Conservation (phyloP, 2,329 filamentous ascomycete genomes). For the Plectosphaerella sp. region DNA sequence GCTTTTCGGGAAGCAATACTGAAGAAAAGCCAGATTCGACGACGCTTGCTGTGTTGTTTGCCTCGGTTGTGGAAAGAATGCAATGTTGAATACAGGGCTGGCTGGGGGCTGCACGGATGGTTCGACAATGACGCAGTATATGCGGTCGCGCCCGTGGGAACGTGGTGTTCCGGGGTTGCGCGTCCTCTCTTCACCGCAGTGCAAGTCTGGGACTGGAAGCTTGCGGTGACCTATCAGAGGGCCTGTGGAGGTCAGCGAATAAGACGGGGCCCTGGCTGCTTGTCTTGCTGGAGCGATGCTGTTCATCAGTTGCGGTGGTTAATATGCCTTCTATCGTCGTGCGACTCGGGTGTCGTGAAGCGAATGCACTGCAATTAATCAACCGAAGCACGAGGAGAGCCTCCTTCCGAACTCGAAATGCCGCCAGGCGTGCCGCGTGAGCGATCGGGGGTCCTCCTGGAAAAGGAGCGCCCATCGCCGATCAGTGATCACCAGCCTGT, state of each 20-base stretch:
- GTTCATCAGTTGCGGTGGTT: too few relatives aligned
- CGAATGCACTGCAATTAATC: too few relatives aligned
- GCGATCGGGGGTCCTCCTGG: too few relatives aligned
- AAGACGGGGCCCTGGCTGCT: neutral
- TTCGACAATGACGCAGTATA: constrained; percentile 3
- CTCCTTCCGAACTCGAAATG: constrained; percentile 1
- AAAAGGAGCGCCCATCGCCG: too few relatives aligned
- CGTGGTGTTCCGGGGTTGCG: neutral
- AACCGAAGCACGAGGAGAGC: neutral
- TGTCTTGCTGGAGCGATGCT: too few relatives aligned
- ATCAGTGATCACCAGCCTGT: too few relatives aligned
- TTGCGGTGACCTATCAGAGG: neutral
- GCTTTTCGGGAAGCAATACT: too few relatives aligned
- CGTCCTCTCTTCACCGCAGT: constrained; percentile 2
- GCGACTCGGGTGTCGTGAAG: too few relatives aligned
- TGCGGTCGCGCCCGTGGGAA: neutral
- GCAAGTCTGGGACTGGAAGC: neutral
- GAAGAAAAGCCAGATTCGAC: too few relatives aligned
- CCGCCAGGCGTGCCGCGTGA: too few relatives aligned
- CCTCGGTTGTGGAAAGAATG: neutral
- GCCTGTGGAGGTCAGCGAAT: neutral
- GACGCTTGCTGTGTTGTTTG: too few relatives aligned
- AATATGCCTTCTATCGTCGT: too few relatives aligned
- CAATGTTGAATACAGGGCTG: neutral
- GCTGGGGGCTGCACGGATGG: neutral